Percentiles rank a stretch among this genome's conserved stretches.
phyloP scores from a whole-genome alignment of 164 flowering plant genomes.

The Vitis riparia region DNA sequence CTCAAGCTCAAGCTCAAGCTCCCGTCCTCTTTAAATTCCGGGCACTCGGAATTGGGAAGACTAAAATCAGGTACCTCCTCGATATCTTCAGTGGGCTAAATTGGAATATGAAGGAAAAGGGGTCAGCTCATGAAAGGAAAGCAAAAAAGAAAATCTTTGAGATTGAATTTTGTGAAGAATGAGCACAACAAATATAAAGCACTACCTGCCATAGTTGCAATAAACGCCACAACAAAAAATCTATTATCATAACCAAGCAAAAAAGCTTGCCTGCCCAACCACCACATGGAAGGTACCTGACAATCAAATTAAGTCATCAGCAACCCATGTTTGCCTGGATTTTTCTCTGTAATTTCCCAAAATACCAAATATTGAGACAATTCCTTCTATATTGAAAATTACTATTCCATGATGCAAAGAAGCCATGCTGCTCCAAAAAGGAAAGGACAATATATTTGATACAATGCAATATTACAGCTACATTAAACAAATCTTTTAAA shows the following conservation, averaged over 20 bases:
- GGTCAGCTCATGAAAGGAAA: neutral
- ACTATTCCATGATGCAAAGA: too few species aligned
- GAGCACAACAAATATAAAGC: neutral
- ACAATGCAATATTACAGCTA: too few species aligned
- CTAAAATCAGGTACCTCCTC: conserved; percentile 38
- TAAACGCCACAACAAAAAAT: conserved; percentile 75
- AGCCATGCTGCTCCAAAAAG: too few species aligned
- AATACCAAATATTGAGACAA: neutral
- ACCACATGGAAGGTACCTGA: conserved; percentile 87
- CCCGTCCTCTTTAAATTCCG: neutral
- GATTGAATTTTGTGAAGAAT: too few species aligned
- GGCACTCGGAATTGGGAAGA: neutral
- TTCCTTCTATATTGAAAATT: too few species aligned
- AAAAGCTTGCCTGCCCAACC: conserved; percentile 97
- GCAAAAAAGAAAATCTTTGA: neutral
- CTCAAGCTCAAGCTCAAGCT: neutral
- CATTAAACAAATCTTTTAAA: too few species aligned
- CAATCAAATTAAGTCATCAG: conserved; percentile 5
- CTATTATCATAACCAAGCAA: conserved; percentile 82
- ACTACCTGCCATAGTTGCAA: conserved; percentile 68
- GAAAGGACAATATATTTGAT: too few species aligned
- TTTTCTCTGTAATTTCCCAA: neutral
- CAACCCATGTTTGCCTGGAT: neutral
- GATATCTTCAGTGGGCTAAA: conserved; percentile 65
- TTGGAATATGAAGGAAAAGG: neutral